Evolutionary conservation across 1,139 yeast species (phyloP).

Genomic region (Zhuliangozyma blackwelliae): DNA sequence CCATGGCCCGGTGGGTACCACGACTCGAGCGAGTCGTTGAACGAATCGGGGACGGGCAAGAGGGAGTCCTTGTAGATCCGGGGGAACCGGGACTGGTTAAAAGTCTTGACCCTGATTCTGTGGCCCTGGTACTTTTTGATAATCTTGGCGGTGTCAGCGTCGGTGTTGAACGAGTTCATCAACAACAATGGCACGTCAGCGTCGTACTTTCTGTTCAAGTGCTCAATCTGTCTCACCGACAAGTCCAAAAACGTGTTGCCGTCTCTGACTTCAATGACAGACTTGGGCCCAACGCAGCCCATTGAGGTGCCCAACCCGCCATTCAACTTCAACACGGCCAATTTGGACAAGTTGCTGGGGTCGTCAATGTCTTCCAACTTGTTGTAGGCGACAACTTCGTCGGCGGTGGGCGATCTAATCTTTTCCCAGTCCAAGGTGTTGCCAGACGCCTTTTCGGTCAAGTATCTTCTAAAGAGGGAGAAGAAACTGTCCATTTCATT

Average conservation of each 20-base stretch:
- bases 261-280: slow-evolving; percentile 96
- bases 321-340: slow-evolving; percentile 92
- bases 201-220: slow-evolving; percentile 84
- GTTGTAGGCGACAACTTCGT: slow-evolving; percentile 81
- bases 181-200: slow-evolving; percentile 92
- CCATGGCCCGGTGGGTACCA: slow-evolving; percentile 99
- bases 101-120: slow-evolving; percentile 90
- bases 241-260: slow-evolving; percentile 96
- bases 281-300: slow-evolving; percentile 99
- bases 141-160: slow-evolving; percentile 90
- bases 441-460: slow-evolving; percentile 85
- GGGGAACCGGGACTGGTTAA: slow-evolving; percentile 96
- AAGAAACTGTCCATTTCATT: slow-evolving; percentile 94
- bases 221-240: slow-evolving; percentile 94
- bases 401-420: slow-evolving; percentile 81
- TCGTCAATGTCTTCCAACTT: slow-evolving; percentile 37
- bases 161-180: slow-evolving; percentile 98
- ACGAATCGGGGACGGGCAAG: slow-evolving; percentile 83
- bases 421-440: slow-evolving; percentile 90
- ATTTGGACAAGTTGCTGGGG: slow-evolving; percentile 59
- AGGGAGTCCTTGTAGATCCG: slow-evolving; percentile 92
- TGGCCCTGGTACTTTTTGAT: slow-evolving; percentile 97
- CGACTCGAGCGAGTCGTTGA: slow-evolving; percentile 69
- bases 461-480: slow-evolving; percentile 86
- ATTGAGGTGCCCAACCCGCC: slow-evolving; percentile 99